Percentiles rank a stretch among this genome's conserved stretches.
Conservation (phyloP, 305 asterid genomes). For the Ilex paraguariensis region DNA sequence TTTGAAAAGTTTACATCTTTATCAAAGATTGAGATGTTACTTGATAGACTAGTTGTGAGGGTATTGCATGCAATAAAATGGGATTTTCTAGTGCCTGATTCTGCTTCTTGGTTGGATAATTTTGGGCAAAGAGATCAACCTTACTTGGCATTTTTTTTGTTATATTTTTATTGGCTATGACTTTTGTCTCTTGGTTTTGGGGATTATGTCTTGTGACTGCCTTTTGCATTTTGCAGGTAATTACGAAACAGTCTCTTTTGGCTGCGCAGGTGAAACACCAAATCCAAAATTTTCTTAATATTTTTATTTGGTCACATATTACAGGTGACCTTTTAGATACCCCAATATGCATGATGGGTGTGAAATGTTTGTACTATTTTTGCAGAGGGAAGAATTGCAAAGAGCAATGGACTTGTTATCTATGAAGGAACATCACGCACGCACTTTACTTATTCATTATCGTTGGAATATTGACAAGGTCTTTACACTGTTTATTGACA, state of each 20-base stretch:
- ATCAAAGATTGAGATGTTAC: no score
- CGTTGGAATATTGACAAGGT: constrained; percentile 23
- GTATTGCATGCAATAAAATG: no score
- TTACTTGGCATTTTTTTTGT: not conserved
- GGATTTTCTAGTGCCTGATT: no score
- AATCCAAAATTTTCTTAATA: no score
- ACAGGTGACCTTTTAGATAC: no score
- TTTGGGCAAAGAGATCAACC: no score
- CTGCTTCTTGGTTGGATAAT: no score
- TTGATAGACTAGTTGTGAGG: no score
- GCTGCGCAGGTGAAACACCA: constrained; percentile 48
- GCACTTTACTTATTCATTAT: constrained; percentile 36
- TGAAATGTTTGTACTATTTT: not conserved
- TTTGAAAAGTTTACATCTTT: no score
- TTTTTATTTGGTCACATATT: no score
- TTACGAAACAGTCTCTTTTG: constrained; percentile 49
- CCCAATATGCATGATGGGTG: no score
- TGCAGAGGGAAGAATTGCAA: constrained; percentile 45
- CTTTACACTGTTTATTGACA: constrained; percentile 31
- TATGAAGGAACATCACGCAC: constrained; percentile 43
- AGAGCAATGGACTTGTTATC: constrained; percentile 51
- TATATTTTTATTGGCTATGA: not conserved
- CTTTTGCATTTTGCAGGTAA: constrained; percentile 34
- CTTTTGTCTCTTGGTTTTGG: no score
- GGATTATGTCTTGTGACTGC: not conserved